Conservation (phyloP, 192 early-diverging fungal species). For the Thoreauomyces humboldtii region DNA sequence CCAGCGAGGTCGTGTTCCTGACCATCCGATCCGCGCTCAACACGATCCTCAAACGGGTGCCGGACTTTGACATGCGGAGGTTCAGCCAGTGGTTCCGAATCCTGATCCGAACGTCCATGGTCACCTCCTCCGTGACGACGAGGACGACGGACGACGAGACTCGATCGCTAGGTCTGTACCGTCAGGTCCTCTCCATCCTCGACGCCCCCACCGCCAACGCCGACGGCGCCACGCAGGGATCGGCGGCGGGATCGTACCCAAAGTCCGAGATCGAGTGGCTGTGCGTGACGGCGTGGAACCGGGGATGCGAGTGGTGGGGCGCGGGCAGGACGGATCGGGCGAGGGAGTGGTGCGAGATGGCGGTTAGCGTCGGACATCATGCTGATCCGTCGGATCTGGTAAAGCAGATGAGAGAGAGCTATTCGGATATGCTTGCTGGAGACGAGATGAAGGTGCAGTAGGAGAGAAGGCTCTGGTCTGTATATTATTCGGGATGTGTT, state of each 20-base stretch:
- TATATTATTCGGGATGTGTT: no score
- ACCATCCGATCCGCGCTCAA: constrained; percentile 20
- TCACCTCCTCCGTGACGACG: constrained; percentile 19
- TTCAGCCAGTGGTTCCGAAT: constrained; percentile 31
- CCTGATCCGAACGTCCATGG: not conserved
- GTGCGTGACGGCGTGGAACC: constrained; percentile 29
- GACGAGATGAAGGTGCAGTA: not conserved
- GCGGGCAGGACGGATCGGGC: constrained; percentile 2
- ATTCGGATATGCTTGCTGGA: not conserved
- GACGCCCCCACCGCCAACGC: not conserved
- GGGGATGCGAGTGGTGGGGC: constrained; percentile 27
- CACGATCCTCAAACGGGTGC: constrained; percentile 19
- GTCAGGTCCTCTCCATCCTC: constrained; percentile 7
- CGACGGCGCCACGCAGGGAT: not conserved
- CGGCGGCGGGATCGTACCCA: constrained; percentile 12
- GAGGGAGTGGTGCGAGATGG: constrained; percentile 25
- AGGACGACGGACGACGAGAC: constrained; percentile 9
- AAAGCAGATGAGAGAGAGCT: not conserved
- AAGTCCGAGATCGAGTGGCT: constrained; percentile 24
- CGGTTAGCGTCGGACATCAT: constrained; percentile 6
- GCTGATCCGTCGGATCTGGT: not conserved
- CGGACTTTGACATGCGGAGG: constrained; percentile 15
- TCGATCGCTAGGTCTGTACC: constrained; percentile 12
- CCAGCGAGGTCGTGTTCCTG: constrained; percentile 25
- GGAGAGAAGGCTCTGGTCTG: no score